Percentiles rank a stretch among this genome's conserved stretches.
phyloP scores from a whole-genome alignment of 441 rosid genomes.

The Kokia cookei region DNA sequence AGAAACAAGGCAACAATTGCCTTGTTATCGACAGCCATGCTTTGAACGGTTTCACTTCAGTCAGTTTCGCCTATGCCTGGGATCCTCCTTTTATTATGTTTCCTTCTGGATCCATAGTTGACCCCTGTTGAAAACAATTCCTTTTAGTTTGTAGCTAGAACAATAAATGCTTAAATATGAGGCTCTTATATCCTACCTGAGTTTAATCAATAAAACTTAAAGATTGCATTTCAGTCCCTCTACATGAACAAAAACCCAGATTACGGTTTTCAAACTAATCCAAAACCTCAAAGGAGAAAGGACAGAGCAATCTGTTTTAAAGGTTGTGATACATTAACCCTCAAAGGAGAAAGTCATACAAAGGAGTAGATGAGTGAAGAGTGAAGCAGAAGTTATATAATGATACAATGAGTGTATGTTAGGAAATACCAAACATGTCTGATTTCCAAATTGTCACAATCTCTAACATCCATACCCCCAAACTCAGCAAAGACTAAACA shows the following conservation, averaged over 20 bases:
- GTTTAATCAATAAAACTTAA: background rate
- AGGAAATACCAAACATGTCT: background rate
- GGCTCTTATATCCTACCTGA: background rate
- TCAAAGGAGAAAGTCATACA: background rate
- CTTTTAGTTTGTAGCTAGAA: background rate
- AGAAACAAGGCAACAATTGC: constrained; percentile 12
- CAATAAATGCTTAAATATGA: background rate
- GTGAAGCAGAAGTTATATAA: background rate
- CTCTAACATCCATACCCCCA: constrained; percentile 5
- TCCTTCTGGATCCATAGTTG: background rate
- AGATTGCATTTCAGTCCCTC: too few species aligned
- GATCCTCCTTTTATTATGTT: constrained; percentile 10
- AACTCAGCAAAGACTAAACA: constrained; percentile 8
- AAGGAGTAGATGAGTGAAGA: background rate
- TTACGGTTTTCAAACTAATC: background rate
- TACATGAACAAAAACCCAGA: too few species aligned
- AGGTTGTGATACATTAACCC: background rate
- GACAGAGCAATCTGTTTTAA: background rate
- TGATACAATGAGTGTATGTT: background rate
- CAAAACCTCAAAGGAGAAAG: background rate
- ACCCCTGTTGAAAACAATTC: background rate
- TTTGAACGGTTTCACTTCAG: background rate
- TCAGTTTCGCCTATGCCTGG: constrained; percentile 27
- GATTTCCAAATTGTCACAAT: background rate
- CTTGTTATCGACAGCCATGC: constrained; percentile 23